Evolutionary conservation across 2,329 filamentous ascomycete species (phyloP).

Genomic region (Neofusicoccum parvum): DNA sequence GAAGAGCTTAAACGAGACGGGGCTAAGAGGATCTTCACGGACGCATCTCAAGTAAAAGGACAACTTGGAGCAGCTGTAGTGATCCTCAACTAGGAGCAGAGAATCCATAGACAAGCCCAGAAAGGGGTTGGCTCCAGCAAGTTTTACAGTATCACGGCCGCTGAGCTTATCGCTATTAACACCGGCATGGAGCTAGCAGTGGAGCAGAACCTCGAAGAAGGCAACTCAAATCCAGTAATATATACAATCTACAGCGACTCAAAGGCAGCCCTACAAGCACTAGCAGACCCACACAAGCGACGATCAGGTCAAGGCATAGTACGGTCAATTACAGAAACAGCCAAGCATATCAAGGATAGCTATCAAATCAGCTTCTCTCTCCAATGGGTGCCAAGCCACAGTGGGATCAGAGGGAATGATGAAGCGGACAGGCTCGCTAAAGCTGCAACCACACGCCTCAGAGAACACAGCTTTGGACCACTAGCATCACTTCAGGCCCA

Average conservation of each 20-base stretch:
- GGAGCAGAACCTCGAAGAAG: not conserved
- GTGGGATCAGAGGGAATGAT: slow-evolving; percentile 19
- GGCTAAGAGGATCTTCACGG: not conserved
- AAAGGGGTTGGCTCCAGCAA: not conserved
- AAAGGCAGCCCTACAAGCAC: not conserved
- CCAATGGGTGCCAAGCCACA: slow-evolving; percentile 23
- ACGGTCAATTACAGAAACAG: not conserved
- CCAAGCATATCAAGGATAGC: not conserved
- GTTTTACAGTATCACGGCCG: not conserved
- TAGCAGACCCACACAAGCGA: not conserved
- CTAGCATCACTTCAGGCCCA: too few species aligned
- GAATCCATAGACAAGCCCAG: not conserved
- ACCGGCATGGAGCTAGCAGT: not conserved
- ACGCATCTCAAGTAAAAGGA: not conserved
- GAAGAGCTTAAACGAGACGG: not conserved
- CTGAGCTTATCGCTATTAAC: slow-evolving; percentile 1
- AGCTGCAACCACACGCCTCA: too few species aligned
- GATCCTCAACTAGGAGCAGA: not conserved
- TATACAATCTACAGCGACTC: not conserved
- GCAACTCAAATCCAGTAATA: not conserved
- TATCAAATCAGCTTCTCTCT: not conserved
- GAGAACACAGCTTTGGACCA: too few species aligned
- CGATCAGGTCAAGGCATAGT: not conserved
- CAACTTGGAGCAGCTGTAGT: not conserved
- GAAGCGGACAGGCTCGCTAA: slow-evolving; percentile 1